Evolutionary conservation across 2,329 filamentous ascomycete species (phyloP).

Genomic region (Sordariomycetes sp.): DNA sequence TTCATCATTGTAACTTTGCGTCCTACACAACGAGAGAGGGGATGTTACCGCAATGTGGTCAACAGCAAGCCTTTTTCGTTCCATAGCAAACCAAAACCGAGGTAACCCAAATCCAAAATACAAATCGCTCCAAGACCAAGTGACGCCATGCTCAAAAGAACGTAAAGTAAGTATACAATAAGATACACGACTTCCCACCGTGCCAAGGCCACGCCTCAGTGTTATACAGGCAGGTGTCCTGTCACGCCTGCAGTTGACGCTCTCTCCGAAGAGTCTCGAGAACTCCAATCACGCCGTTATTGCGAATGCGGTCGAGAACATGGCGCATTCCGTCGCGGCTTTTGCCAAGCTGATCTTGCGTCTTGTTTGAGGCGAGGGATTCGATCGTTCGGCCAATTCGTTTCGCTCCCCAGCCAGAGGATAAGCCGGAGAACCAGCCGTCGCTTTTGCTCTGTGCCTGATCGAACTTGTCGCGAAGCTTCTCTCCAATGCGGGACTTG

Average conservation of each 20-base stretch:
- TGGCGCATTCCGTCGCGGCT: constrained; percentile 77
- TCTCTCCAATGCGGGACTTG: constrained; percentile 62
- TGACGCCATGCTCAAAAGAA: constrained; percentile 3
- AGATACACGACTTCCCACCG: constrained; percentile 1
- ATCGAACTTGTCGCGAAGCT: constrained; percentile 46
- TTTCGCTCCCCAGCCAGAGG: constrained; percentile 53
- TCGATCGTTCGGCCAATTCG: constrained; percentile 76
- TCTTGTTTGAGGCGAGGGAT: constrained; percentile 66
- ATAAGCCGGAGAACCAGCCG: constrained; percentile 42
- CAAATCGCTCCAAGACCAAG: neutral
- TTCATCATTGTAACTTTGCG: too few species aligned
- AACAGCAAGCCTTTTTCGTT: too few species aligned
- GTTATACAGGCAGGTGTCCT: neutral
- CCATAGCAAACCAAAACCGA: too few species aligned
- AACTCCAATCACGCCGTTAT: constrained; percentile 48
- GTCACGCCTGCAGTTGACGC: constrained; percentile 20
- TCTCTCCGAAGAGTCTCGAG: constrained; percentile 44
- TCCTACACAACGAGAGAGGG: too few species aligned
- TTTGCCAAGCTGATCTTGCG: constrained; percentile 69
- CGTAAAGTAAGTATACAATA: neutral
- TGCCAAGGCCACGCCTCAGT: neutral
- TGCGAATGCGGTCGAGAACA: constrained; percentile 61
- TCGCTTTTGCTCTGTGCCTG: constrained; percentile 29
- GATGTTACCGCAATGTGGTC: too few species aligned
- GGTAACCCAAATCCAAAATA: constrained; percentile 1